Evolutionary conservation across 208 protist genomes (phyloP).

Genomic region (Trypanosoma vivax): DNA sequence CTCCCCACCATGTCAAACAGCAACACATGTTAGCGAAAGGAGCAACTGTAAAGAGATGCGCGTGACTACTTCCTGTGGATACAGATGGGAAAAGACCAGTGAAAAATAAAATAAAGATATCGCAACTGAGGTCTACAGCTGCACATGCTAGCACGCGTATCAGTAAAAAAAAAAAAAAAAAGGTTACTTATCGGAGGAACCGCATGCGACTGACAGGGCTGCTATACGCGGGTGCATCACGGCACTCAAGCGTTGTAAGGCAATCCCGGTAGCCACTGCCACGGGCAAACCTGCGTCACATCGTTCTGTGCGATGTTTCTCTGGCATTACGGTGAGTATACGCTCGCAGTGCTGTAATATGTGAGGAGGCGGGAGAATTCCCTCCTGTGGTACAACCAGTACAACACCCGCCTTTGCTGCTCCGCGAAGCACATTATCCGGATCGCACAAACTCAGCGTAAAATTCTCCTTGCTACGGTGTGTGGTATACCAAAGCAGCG

Average conservation of each 20-base stretch:
- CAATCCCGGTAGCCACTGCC: slow-evolving; percentile 75
- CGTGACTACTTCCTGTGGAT: no score
- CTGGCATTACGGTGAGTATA: slow-evolving; percentile 46
- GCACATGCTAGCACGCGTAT: neutral
- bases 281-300: slow-evolving; percentile 55
- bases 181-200: neutral
- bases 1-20: no score
- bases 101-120: neutral
- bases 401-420: slow-evolving; percentile 29
- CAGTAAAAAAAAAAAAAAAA: neutral
- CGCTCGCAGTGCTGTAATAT: slow-evolving; percentile 54
- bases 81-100: slow-evolving; percentile 3
- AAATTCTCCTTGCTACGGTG: slow-evolving; percentile 7
- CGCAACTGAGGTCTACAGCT: no score
- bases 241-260: slow-evolving; percentile 68
- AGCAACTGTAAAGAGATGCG: no score
- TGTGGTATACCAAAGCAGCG: slow-evolving; percentile 29
- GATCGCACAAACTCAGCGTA: slow-evolving; percentile 34
- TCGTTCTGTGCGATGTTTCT: neutral
- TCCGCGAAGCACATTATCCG: slow-evolving; percentile 28
- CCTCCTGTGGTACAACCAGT: slow-evolving; percentile 75
- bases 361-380: slow-evolving; percentile 53
- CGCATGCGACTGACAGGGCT: slow-evolving; percentile 13
- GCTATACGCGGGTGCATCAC: slow-evolving; percentile 59
- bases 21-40: no score